phyloP scores from a whole-genome alignment of 2,329 filamentous ascomycete species.

The Beauveria varroae region DNA sequence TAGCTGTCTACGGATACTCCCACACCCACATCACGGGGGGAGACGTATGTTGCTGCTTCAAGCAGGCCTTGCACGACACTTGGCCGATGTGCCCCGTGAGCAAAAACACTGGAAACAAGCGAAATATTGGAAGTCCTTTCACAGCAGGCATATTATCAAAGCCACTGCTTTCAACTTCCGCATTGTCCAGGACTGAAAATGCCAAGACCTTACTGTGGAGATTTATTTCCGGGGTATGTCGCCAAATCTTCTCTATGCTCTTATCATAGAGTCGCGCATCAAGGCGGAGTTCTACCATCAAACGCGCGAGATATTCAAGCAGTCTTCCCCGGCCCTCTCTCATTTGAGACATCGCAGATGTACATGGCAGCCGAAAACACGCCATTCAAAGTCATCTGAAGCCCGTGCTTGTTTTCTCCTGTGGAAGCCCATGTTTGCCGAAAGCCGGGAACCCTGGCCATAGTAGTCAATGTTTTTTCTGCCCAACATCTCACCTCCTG shows the following conservation, averaged over 20 bases:
- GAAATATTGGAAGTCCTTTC: no score
- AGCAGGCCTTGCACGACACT: no score
- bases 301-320: neutral
- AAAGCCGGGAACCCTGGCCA: neutral
- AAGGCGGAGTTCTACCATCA: neutral
- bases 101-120: no score
- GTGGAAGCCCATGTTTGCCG: neutral
- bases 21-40: no score
- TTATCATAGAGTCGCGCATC: neutral
- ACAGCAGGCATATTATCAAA: neutral
- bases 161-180: neutral
- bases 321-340: neutral
- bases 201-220: slow-evolving; percentile 1
- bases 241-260: neutral
- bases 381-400: neutral
- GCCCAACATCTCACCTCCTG: no score
- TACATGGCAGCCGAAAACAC: neutral
- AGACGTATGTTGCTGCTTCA: no score
- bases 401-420: neutral
- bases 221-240: neutral
- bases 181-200: neutral
- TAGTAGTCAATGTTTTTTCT: neutral
- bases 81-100: no score
- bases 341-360: neutral
- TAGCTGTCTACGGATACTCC: no score